phyloP scores from a whole-genome alignment of 495 filamentous ascomycete genomes.

The Talaromyces thailandensis region DNA sequence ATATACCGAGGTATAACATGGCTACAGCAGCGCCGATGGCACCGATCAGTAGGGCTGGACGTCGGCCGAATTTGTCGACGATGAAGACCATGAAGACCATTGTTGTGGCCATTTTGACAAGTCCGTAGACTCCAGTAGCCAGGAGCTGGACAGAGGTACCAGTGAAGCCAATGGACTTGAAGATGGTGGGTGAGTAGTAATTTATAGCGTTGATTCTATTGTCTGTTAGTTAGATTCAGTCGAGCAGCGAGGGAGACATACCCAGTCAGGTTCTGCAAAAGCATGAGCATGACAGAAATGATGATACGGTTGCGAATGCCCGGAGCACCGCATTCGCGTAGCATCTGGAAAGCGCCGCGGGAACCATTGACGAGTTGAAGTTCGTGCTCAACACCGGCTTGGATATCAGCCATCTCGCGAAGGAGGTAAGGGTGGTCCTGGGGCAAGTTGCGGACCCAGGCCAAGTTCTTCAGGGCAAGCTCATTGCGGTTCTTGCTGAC shows the following conservation, averaged over 20 bases:
- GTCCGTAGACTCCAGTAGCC: slow-evolving; percentile 30
- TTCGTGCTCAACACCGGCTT: slow-evolving; percentile 26
- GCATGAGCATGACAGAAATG: slow-evolving; percentile 32
- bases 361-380: slow-evolving; percentile 20
- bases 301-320: slow-evolving; percentile 42
- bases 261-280: slow-evolving; percentile 35
- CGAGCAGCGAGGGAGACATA: slow-evolving; percentile 4
- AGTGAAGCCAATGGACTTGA: slow-evolving; percentile 36
- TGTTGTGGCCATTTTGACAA: slow-evolving; percentile 37
- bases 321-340: slow-evolving; percentile 23
- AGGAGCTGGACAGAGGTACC: slow-evolving; percentile 23
- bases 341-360: background rate
- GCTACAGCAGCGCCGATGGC: slow-evolving; percentile 52
- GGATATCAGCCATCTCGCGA: slow-evolving; percentile 20
- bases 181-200: slow-evolving; percentile 44
- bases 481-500: slow-evolving; percentile 38
- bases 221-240: background rate
- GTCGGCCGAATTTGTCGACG: slow-evolving; percentile 52
- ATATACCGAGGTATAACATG: slow-evolving; percentile 61
- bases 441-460: slow-evolving; percentile 30
- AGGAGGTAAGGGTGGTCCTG: slow-evolving; percentile 18
- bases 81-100: slow-evolving; percentile 49
- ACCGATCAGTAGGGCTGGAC: slow-evolving; percentile 54
- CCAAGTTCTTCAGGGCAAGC: slow-evolving; percentile 43
- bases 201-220: slow-evolving; percentile 43